Evolutionary conservation across 1,284 basidiomycete genomes (phyloP).

Genomic region (Cutaneotrichosporon arboriforme): DNA sequence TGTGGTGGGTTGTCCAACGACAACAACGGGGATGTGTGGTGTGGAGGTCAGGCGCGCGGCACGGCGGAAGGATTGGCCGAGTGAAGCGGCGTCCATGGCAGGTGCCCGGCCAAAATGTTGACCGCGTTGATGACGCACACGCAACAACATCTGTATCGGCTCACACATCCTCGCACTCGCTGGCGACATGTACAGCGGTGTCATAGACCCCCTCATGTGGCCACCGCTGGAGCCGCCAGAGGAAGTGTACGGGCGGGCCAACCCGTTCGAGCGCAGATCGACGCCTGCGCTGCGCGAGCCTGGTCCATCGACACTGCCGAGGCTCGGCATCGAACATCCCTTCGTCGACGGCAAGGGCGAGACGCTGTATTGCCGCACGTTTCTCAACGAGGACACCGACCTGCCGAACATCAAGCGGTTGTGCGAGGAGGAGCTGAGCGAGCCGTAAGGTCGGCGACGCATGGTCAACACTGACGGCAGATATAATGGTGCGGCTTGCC

Average conservation of each 20-base stretch:
- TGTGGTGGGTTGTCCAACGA: not conserved
- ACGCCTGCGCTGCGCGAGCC: not conserved
- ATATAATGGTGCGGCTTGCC: constrained; percentile 8
- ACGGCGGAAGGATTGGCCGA: no score
- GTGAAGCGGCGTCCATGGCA: no score
- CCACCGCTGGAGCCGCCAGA: no score
- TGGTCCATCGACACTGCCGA: constrained; percentile 5
- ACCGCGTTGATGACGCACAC: no score
- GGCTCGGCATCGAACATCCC: not conserved
- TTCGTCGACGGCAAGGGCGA: constrained; percentile 18
- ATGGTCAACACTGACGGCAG: not conserved
- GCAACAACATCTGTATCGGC: no score
- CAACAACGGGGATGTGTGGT: not conserved
- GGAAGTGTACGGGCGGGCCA: no score
- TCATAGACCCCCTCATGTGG: no score
- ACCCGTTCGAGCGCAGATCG: not conserved
- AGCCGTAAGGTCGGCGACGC: constrained; percentile 69
- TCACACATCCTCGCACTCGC: no score
- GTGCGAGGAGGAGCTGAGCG: constrained; percentile 86
- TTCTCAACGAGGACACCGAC: constrained; percentile 57
- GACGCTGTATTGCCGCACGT: constrained; percentile 32
- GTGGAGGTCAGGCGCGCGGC: no score
- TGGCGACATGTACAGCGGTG: no score
- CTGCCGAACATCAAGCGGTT: constrained; percentile 73
- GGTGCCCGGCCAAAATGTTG: no score